Base-by-base conservation (phyloP, 164 flowering plant genomes). In the Cinnamomum chago region DNA sequence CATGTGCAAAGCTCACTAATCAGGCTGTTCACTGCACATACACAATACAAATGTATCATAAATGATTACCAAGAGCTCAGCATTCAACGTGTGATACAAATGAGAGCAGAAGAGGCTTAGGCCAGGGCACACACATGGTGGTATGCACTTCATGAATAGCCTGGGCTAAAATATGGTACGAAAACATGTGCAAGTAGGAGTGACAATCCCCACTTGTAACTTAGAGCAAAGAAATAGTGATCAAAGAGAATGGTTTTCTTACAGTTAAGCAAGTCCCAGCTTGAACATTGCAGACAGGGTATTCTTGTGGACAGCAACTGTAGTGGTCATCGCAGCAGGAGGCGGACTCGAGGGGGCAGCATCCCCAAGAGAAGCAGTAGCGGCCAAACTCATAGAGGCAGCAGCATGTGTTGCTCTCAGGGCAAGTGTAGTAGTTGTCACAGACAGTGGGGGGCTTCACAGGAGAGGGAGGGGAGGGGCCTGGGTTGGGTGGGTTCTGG, bases 281-380 rank as follows among this genome's bases (percentile, higher is more conserved):
- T 5, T 77, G 24, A 11, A 86, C 47, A 71, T 93, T 82, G 82
- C 99, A 95, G 78, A 95, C 74, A 17, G 99, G 99, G 69, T 88
- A 95, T 1, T 92, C 93, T 17, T 84, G 87, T 1, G 99, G 99
- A 85, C 98, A 93, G 90, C 99, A 95, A 74, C 97, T 92, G 75
- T 75, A 76, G 73, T 87, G 87, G 78, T 93, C 97, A 2, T 86
- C 92, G 62, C 98, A 95, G 85, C 99, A 95, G 51, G 95, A 85
- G 68, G 99, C 99, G 13, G 81, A 84, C 74, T 95, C 98, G 2
- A 90, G 89, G 1, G 95, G 95, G 83, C 99, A 95, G 81, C 99
- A 95, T 64, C 99, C 99, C 99, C 99, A 95, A 4, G 73, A 80
- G 52, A 90, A 85, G 89, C 96, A 92, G 68, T 71, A 80, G 27